A percentile compares a stretch with the other conserved stretches of the same genome.
Conservation (phyloP, 2,329 filamentous ascomycete species). For the Alternaria arborescens region DNA sequence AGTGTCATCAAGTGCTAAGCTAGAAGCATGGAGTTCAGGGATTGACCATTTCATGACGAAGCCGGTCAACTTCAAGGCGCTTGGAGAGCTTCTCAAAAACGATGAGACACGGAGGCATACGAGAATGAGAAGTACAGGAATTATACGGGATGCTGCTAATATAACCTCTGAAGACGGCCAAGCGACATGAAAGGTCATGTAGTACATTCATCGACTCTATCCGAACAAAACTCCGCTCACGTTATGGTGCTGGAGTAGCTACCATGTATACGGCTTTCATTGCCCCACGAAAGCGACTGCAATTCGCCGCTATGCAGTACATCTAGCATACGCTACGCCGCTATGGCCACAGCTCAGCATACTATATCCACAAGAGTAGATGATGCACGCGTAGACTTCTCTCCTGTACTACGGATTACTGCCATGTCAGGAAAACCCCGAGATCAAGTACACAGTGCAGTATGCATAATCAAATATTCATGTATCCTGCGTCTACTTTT, state of each 20-base stretch:
- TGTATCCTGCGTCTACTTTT: slow-evolving; percentile 6
- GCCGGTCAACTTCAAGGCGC: slow-evolving; percentile 39
- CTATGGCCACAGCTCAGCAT: neutral
- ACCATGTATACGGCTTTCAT: neutral
- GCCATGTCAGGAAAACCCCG: neutral
- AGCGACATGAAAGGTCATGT: neutral
- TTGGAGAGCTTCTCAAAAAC: slow-evolving; percentile 29
- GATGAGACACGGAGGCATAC: slow-evolving; percentile 11
- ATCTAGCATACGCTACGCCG: neutral
- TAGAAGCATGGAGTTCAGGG: slow-evolving; percentile 41
- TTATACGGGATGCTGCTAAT: neutral
- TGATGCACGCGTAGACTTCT: no score
- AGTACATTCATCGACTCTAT: neutral
- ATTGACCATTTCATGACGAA: slow-evolving; percentile 47
- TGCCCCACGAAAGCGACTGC: neutral
- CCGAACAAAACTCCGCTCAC: neutral
- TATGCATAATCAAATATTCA: neutral
- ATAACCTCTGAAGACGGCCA: neutral
- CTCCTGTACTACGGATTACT: no score
- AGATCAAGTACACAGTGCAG: neutral
- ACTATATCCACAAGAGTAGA: no score
- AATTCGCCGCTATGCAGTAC: neutral
- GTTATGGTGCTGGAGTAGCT: neutral
- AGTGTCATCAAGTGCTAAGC: slow-evolving; percentile 31
- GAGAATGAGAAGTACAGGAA: neutral